Evolutionary conservation across 345 rosid species (phyloP).

Genomic region (Populus davidiana): DNA sequence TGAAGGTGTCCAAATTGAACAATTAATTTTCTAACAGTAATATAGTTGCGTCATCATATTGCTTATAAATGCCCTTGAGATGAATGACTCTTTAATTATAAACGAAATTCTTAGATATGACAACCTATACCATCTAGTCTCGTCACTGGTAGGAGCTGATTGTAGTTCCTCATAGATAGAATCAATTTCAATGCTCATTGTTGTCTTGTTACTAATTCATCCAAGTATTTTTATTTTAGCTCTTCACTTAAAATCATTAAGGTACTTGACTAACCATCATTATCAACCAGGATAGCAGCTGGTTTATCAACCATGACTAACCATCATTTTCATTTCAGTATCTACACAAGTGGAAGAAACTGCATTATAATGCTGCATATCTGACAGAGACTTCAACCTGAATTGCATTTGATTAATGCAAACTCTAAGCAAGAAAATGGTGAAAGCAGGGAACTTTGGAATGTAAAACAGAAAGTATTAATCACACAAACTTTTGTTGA

Average conservation of each 20-base stretch:
- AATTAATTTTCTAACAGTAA: no score
- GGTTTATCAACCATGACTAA: no score
- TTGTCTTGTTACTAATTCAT: background rate
- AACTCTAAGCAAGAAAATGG: background rate
- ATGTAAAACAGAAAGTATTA: background rate
- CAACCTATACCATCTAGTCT: no score
- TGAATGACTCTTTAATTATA: no score
- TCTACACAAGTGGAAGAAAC: background rate
- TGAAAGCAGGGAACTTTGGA: background rate
- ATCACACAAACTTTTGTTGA: background rate
- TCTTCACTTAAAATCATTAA: background rate
- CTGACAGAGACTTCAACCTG: background rate
- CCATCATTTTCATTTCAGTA: background rate
- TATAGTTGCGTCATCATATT: no score
- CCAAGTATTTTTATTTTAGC: background rate
- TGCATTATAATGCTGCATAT: background rate
- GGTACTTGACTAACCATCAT: background rate
- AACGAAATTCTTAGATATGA: no score
- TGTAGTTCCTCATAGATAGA: no score
- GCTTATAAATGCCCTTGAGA: no score
- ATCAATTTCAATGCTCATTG: background rate
- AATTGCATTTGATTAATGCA: background rate
- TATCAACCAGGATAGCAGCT: background rate
- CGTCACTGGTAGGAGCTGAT: no score
- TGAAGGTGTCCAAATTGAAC: no score